Evolutionary conservation across 2,329 filamentous ascomycete species (phyloP), one percentile per base, ranked within the genome.

Genomic region (Colletotrichum tropicale): DNA sequence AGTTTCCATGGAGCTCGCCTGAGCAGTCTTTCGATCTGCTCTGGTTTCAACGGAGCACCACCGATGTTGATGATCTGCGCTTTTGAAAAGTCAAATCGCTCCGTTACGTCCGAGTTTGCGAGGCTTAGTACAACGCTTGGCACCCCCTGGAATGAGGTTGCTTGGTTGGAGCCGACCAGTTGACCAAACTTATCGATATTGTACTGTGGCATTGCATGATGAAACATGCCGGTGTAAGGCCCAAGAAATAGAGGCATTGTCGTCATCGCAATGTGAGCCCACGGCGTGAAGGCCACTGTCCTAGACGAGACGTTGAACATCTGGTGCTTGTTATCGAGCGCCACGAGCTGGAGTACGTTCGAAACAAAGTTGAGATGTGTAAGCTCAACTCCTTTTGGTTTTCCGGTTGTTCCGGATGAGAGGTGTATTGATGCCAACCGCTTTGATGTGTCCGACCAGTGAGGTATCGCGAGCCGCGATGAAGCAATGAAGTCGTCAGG

Each of bases 331-430:
- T 78, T 78, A 70, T 86, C 85, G 38, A 85, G 83, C 0, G 81
- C 77, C 12, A 84, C 77, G n/a, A 87, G 84, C 55, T 87, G 85
- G 26, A 77, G 62, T 4, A 81, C 12, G 83, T 98, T 98, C 75
- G 95, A 87, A 13, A 98, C 91, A 75, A 98, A 93, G 82, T 98
- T 98, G 78, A 86, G 84, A 84, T 98, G 96, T 9, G 92, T 94
- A 36, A 98, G 88, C 91, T 95, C 94, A 16, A 98, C 96, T 18
- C 96, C 96, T 84, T 98, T 98, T 0, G 96, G 96, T 66, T 96
- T 87, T 3, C 96, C 96, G 0, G 96, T 98, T 0, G 96, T 98
- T 9, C 96, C 96, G 82, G 86, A 72, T 2, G 80, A 81, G 12
- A 81, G 77, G 64, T 86, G 85, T 24, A 86, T 86, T 2, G 84